A percentile compares a stretch with the other conserved stretches of the same genome.
Evolutionary conservation across 805 yeast genomes (phyloP).

Genomic region (Wickerhamiella bombiphila): DNA sequence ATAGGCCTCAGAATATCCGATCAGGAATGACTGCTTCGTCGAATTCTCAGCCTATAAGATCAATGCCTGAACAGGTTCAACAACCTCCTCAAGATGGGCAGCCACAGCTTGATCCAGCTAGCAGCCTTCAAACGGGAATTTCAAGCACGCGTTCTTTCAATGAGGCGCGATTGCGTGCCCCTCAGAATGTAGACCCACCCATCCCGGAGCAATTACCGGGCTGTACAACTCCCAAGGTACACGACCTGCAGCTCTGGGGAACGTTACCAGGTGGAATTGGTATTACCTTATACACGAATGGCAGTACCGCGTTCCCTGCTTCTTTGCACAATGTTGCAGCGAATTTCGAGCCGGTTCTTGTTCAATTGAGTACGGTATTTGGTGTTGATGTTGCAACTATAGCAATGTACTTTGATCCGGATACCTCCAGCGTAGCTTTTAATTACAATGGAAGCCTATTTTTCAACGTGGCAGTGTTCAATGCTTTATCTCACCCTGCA

Average conservation of each 20-base stretch:
- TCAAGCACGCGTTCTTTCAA: background rate
- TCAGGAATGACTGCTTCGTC: no score
- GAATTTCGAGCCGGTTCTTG: background rate
- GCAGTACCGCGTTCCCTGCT: background rate
- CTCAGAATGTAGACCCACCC: slow-evolving; percentile 5
- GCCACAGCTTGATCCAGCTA: no score
- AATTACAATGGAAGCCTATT: slow-evolving; percentile 25
- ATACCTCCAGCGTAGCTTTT: slow-evolving; percentile 24
- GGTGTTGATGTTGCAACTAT: slow-evolving; percentile 4
- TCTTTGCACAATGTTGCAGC: no score
- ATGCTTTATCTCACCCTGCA: slow-evolving; percentile 3
- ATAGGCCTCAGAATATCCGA: no score
- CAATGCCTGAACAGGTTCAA: no score
- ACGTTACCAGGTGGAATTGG: background rate
- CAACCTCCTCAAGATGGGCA: no score
- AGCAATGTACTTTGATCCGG: slow-evolving; percentile 8
- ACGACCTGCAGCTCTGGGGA: background rate
- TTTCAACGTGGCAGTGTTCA: slow-evolving; percentile 23
- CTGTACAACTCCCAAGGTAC: background rate
- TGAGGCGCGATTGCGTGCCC: background rate
- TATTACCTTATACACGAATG: background rate
- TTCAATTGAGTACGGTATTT: slow-evolving; percentile 1
- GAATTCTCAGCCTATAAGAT: no score
- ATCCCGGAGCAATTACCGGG: slow-evolving; percentile 1
- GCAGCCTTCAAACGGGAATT: background rate